Percentiles rank a stretch among this genome's conserved stretches.
phyloP scores from a whole-genome alignment of 2,329 filamentous ascomycete species.

The Coccinonectria pachysandricola region DNA sequence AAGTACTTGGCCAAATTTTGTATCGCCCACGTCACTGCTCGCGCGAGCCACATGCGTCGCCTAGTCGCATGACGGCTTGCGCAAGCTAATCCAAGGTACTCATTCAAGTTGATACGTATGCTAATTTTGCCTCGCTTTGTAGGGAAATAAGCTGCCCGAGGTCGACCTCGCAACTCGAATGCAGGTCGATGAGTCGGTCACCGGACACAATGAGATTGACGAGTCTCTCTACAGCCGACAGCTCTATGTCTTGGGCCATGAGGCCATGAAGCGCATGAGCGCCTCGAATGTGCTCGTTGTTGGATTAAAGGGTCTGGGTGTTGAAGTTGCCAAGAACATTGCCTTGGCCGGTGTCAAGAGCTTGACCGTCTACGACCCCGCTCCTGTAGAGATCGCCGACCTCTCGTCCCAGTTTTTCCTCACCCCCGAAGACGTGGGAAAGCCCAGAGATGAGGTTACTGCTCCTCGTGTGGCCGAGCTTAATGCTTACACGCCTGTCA shows the following conservation, averaged over 20 bases:
- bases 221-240: conserved; percentile 66
- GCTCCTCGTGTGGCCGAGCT: conserved; percentile 86
- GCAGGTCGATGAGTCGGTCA: conserved; percentile 53
- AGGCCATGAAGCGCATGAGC: conserved; percentile 98
- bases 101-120: no score
- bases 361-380: conserved; percentile 83
- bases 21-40: no score
- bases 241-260: conserved; percentile 60
- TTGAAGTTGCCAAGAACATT: conserved; percentile 98
- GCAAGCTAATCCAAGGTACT: no score
- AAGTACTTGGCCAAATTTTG: conserved; percentile 26
- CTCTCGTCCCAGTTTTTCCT: conserved; percentile 98
- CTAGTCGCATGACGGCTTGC: no score
- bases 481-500: conserved; percentile 90
- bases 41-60: no score
- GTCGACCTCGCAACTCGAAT: conserved; percentile 54
- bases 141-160: conserved; percentile 45
- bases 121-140: conserved; percentile 6
- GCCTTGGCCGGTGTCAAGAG: conserved; percentile 97
- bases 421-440: conserved; percentile 76
- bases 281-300: conserved; percentile 89
- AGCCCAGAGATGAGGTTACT: conserved; percentile 78
- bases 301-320: conserved; percentile 86
- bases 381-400: conserved; percentile 73
- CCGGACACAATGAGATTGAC: conserved; percentile 52